These are phyloP conservation scores for Boletus insuetus DNA, from an alignment of 768 basidiomycete species.

Conservation along the genomic window DNA sequence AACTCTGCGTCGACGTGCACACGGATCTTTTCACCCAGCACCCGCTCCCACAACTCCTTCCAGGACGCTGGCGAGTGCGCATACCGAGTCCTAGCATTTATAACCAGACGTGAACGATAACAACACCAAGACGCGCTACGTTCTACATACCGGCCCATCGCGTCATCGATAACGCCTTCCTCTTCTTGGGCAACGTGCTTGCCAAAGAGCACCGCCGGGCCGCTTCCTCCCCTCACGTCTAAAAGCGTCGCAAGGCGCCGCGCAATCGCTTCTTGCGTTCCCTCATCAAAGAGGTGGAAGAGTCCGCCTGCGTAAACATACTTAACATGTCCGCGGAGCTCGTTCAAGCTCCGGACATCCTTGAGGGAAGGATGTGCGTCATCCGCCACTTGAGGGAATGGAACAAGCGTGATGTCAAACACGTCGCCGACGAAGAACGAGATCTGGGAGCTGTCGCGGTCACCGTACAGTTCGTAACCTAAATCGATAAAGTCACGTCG, in stretches of 20 bases:
- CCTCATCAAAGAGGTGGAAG: neutral
- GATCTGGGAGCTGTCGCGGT: neutral
- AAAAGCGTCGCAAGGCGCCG: neutral
- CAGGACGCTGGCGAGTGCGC: conserved; percentile 9
- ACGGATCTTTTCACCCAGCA: neutral
- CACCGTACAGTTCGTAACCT: neutral
- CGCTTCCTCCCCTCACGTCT: neutral
- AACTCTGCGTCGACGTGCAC: neutral
- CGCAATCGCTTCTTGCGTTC: neutral
- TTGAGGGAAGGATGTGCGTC: neutral
- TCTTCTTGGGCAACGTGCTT: neutral
- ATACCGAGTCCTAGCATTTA: neutral
- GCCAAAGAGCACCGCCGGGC: neutral
- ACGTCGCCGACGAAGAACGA: neutral
- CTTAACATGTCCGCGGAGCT: neutral
- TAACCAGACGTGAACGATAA: no score
- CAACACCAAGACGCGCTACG: no score
- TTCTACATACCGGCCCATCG: neutral
- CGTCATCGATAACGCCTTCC: neutral
- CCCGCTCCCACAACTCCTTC: neutral
- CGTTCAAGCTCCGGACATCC: neutral
- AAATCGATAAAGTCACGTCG: neutral
- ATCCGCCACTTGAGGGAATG: neutral
- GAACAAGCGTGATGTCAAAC: neutral
- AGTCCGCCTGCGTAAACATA: neutral